A percentile compares a stretch with the other conserved stretches of the same genome.
Conservation (phyloP, 2,329 filamentous ascomycete species). For the Colletotrichum simmondsii region DNA sequence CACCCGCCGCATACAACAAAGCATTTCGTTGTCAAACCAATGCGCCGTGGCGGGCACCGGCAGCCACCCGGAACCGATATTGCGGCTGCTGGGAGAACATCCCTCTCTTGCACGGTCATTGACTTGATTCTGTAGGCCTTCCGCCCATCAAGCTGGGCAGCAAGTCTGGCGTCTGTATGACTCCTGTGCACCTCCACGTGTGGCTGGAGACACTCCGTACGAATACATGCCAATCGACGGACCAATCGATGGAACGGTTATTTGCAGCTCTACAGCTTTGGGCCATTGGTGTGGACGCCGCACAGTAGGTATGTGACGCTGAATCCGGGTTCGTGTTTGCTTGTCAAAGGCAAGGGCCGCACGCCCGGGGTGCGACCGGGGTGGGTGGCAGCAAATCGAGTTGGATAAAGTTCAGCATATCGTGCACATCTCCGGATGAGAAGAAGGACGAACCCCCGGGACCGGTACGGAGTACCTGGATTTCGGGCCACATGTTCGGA, state of each 20-base stretch:
- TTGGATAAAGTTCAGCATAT: not conserved
- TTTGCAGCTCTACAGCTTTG: constrained; percentile 21
- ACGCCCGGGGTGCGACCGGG: not conserved
- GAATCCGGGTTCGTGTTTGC: constrained; percentile 4
- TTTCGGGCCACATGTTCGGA: not conserved
- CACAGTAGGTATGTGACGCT: not conserved
- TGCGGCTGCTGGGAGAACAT: not conserved
- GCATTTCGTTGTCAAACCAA: not conserved
- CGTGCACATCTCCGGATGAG: constrained; percentile 10
- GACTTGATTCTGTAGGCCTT: not conserved
- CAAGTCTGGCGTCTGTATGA: too few species aligned
- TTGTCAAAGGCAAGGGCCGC: constrained; percentile 2
- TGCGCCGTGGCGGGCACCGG: not conserved
- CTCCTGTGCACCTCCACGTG: not conserved
- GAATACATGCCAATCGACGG: not conserved
- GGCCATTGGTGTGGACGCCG: not conserved
- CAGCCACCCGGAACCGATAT: not conserved
- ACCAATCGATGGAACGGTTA: not conserved
- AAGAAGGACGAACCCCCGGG: too few species aligned
- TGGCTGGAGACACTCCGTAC: not conserved
- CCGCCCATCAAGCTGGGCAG: too few species aligned
- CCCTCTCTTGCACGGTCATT: not conserved
- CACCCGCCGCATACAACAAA: not conserved
- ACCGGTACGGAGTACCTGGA: not conserved
- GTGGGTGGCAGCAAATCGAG: not conserved